These are phyloP conservation scores for Candida parachauliodes DNA, from an alignment of 805 yeast species.

Conservation along the genomic window DNA sequence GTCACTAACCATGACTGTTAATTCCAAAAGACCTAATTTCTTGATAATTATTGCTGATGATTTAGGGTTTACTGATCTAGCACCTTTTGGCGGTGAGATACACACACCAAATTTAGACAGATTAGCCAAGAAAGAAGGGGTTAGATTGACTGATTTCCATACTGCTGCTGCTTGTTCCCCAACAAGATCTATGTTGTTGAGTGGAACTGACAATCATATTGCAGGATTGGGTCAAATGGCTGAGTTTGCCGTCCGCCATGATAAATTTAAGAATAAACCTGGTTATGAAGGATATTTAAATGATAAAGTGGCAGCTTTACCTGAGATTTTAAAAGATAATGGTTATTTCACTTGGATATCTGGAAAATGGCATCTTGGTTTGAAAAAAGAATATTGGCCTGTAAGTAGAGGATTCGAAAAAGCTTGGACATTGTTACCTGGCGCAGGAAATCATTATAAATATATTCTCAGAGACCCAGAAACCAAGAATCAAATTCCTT, in stretches of 20 bases:
- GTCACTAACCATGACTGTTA: conserved; percentile 5
- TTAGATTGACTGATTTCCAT: conserved; percentile 55
- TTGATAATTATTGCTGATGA: conserved; percentile 59
- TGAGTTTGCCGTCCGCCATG: conserved; percentile 37
- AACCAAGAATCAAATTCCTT: conserved; percentile 24
- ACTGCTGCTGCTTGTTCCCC: conserved; percentile 67
- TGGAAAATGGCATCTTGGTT: conserved; percentile 64
- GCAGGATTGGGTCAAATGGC: conserved; percentile 61
- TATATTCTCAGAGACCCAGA: conserved; percentile 33
- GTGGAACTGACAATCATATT: conserved; percentile 61
- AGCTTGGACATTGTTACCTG: conserved; percentile 49
- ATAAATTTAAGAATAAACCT: conserved; percentile 40
- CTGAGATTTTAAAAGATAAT: conserved; percentile 49
- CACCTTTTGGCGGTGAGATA: conserved; percentile 56
- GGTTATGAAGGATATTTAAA: conserved; percentile 57
- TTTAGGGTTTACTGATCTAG: conserved; percentile 54
- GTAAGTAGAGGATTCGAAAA: conserved; percentile 47
- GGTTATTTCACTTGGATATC: conserved; percentile 48
- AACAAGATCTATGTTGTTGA: conserved; percentile 56
- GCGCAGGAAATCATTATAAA: conserved; percentile 56
- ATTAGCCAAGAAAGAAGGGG: conserved; percentile 40
- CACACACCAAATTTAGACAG: conserved; percentile 49
- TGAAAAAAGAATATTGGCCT: conserved; percentile 47
- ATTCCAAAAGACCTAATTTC: conserved; percentile 42
- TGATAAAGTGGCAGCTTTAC: conserved; percentile 48